Evolutionary conservation across 2,329 filamentous ascomycete species (phyloP), one percentile per base, ranked within the genome.

Genomic region (Epichloe hybrida): DNA sequence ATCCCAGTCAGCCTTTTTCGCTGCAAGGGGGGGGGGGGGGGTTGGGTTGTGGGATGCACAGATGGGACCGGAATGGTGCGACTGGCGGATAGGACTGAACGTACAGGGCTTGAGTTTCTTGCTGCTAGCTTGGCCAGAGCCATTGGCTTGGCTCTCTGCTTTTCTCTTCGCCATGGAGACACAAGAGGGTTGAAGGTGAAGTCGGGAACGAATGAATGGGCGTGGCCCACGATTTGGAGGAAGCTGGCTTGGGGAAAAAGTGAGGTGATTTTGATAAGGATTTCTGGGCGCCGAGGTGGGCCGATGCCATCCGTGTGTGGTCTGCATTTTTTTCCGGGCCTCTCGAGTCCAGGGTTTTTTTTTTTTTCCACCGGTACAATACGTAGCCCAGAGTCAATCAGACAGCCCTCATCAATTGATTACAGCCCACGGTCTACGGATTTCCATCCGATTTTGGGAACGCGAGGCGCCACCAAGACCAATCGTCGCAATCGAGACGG

Each of bases 131-230:
- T 66, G 31, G 1, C 8, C 72, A 52, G 69, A 71, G 61, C 66
- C 66, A 54, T 63, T 66, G 49, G 64, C 62, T 55, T 71, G 68
- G 54, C 66, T 63, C 45, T 74, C 72, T 54, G 78, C 77, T 64
- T 82, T 81, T 69, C 79, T 75, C 69, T 82, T 82, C 75, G 79
- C 79, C 12, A 17, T n/a, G 27, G 11, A 27, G 51, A 42, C 44
- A 42, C 46, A 39, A 27, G 17, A 46, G n/a, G 15, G 34, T 37
- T 21, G n/a, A 46, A 46, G 4, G 23, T 34, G n/a, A 12, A 23
- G 35, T n/a, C 37, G n/a, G 11, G 17, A 13, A 17, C 17, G 34
- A 21, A 21, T 40, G 3, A 41, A 36, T 40, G 23, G 23, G 23
- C 27, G n/a, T 13, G n/a, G 13, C 41, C n/a, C 0, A 66, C 71